Percentiles rank a stretch among this genome's conserved stretches.
These are phyloP conservation scores for Fusarium sp. DNA, from an alignment of 2,329 filamentous ascomycete genomes.

Conservation along the genomic window DNA sequence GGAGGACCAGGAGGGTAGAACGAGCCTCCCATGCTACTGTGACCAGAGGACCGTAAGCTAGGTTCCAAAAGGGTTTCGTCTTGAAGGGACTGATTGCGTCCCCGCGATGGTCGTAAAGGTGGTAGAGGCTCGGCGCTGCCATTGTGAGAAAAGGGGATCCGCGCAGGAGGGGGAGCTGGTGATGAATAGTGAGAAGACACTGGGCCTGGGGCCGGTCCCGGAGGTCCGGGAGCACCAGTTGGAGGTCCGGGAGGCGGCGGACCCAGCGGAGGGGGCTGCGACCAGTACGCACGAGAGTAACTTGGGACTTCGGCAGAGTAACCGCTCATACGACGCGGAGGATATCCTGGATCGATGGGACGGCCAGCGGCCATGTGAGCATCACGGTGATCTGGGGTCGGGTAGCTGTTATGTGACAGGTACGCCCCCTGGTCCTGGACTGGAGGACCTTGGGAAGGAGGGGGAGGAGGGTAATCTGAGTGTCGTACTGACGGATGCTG, in stretches of 20 bases:
- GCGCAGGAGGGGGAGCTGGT: constrained; percentile 49
- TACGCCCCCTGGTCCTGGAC: constrained; percentile 50
- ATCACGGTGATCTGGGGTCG: constrained; percentile 51
- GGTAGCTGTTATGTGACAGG: constrained; percentile 50
- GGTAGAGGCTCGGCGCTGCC: constrained; percentile 57
- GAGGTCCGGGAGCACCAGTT: constrained; percentile 31
- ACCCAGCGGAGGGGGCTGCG: constrained; percentile 52
- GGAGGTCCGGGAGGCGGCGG: constrained; percentile 48
- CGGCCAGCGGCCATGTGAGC: constrained; percentile 50
- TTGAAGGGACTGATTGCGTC: constrained; percentile 54
- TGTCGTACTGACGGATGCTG: constrained; percentile 49
- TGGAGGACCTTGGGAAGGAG: constrained; percentile 43
- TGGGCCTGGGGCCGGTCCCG: constrained; percentile 39
- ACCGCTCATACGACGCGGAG: constrained; percentile 52
- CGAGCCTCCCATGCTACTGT: constrained; percentile 42
- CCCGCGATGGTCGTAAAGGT: constrained; percentile 57
- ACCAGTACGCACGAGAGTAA: constrained; percentile 56
- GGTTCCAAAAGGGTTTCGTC: constrained; percentile 55
- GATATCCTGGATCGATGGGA: constrained; percentile 54
- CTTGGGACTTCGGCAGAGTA: constrained; percentile 52
- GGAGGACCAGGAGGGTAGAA: constrained; percentile 54
- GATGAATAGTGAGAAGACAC: constrained; percentile 49
- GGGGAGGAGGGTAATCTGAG: constrained; percentile 50
- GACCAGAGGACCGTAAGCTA: constrained; percentile 51
- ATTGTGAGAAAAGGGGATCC: constrained; percentile 57